Evolutionary conservation across 2,329 filamentous ascomycete species (phyloP), one percentile per base, ranked within the genome.

Genomic region (Aspergillus sp.): DNA sequence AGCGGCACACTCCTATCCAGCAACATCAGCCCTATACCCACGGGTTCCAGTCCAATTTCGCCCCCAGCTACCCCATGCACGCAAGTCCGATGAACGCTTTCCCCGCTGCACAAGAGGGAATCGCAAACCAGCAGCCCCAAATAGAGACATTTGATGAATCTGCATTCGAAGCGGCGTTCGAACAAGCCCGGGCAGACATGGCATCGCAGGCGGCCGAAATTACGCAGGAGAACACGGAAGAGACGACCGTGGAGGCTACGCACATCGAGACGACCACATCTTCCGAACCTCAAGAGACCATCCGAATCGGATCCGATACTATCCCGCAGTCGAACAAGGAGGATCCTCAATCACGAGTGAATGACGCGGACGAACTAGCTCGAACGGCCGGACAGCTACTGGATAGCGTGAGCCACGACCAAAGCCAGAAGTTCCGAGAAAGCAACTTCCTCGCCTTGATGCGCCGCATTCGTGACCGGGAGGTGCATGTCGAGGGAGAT

Each of bases 381-480:
- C 77, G 78, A 38, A 91, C 88, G 1, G 90, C 90, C 4, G 84
- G 82, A 14, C 78, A 86, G 53, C 77, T 95, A 3, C 76, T 94
- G 4, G 79, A 86, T 49, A 85, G 83, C 35, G 82, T 95, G 11
- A 78, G 82, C 17, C 77, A 85, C 60, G 86, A 93, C 60, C 80
- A 83, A 52, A 86, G 81, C 50, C 75, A 84, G 44, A 93, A 93
- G 65, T 94, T 94, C 69, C 83, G 85, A 61, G 83, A 91, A 64
- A 92, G 88, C 59, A 82, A 82, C 53, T 95, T 95, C 64, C 73
- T 93, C 1, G 78, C 81, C 3, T 75, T 95, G 43, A 94, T 95
- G 89, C 82, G 87, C 24, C 81, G 83, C 53, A 82, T 94, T 50
- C 81, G 87, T 47, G 84, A 89, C 64, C 78, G 81, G 50, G 85